phyloP scores from a whole-genome alignment of 805 yeast species.

The Ogataea trehaloabstinens region DNA sequence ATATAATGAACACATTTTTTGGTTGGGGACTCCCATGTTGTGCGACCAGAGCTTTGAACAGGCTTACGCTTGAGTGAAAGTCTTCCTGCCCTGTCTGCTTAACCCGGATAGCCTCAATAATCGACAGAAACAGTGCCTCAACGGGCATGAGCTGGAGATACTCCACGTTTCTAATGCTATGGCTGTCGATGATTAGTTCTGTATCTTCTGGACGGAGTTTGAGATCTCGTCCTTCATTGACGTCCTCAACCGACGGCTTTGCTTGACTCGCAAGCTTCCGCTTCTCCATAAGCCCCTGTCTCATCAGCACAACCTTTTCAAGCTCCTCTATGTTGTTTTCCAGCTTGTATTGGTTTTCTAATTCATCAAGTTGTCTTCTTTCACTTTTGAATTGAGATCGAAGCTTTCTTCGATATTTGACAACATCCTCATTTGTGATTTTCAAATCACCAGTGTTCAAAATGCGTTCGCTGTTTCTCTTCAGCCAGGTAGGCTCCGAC shows the following conservation, averaged over 20 bases:
- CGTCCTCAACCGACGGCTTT: conserved; percentile 8
- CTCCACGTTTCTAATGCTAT: conserved; percentile 35
- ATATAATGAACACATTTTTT: conserved; percentile 42
- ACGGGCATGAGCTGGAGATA: conserved; percentile 68
- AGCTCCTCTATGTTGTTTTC: conserved; percentile 17
- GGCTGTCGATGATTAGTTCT: conserved; percentile 29
- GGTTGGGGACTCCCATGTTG: conserved; percentile 18
- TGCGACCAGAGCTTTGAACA: conserved; percentile 15
- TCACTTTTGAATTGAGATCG: conserved; percentile 69
- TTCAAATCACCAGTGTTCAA: conserved; percentile 19
- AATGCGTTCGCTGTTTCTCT: conserved; percentile 59
- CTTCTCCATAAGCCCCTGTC: conserved; percentile 23
- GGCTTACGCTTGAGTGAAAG: conserved; percentile 5
- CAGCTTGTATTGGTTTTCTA: conserved; percentile 35
- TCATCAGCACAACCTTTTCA: conserved; percentile 40
- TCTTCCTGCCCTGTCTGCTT: background rate
- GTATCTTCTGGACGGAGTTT: conserved; percentile 36
- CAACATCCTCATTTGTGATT: conserved; percentile 70
- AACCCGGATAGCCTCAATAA: conserved; percentile 33
- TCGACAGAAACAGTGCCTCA: conserved; percentile 71
- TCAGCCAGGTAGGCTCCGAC: conserved; percentile 88
- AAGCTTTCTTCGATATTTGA: conserved; percentile 67
- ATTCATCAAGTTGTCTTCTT: conserved; percentile 57
- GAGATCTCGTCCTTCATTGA: conserved; percentile 5
- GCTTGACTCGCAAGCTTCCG: conserved; percentile 19